Conservation (phyloP, 176 grass and related monocot genomes). For the Rhynchospora tenuis region DNA sequence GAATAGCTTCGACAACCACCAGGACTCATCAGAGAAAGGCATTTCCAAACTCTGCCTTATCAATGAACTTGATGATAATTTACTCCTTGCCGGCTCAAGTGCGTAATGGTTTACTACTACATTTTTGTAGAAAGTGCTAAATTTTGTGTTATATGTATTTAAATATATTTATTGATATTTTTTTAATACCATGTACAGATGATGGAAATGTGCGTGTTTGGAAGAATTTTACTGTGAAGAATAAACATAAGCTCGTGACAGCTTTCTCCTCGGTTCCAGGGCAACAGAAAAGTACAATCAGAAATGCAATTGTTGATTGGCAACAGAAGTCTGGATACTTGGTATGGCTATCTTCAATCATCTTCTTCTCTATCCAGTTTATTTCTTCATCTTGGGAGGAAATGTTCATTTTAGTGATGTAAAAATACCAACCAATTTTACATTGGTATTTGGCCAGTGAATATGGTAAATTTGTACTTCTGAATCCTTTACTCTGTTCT, state of each 20-base stretch:
- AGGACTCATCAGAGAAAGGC: slow-evolving; percentile 69
- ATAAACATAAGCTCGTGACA: slow-evolving; percentile 82
- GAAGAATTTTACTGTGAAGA: slow-evolving; percentile 72
- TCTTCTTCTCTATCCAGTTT: background rate
- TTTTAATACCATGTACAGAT: slow-evolving; percentile 34
- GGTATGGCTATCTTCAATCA: slow-evolving; percentile 38
- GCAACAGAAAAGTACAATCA: slow-evolving; percentile 40
- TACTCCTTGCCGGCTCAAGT: slow-evolving; percentile 94
- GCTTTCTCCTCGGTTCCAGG: slow-evolving; percentile 87
- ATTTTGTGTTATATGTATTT: slow-evolving; percentile 15
- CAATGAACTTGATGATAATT: slow-evolving; percentile 96
- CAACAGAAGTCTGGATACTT: slow-evolving; percentile 93
- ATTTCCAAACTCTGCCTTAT: slow-evolving; percentile 81
- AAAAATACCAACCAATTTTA: background rate
- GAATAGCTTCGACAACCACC: slow-evolving; percentile 79
- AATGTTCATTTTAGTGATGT: background rate
- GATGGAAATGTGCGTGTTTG: slow-evolving; percentile 94
- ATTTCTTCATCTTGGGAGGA: background rate
- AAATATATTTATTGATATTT: background rate
- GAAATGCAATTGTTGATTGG: slow-evolving; percentile 74
- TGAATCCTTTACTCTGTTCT: background rate
- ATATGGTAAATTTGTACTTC: background rate
- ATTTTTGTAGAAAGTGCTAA: slow-evolving; percentile 3
- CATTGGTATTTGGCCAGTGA: background rate
- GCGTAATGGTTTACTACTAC: slow-evolving; percentile 20